phyloP scores from a whole-genome alignment of 139 green algal genomes.

The Volvox reticuliferus region DNA sequence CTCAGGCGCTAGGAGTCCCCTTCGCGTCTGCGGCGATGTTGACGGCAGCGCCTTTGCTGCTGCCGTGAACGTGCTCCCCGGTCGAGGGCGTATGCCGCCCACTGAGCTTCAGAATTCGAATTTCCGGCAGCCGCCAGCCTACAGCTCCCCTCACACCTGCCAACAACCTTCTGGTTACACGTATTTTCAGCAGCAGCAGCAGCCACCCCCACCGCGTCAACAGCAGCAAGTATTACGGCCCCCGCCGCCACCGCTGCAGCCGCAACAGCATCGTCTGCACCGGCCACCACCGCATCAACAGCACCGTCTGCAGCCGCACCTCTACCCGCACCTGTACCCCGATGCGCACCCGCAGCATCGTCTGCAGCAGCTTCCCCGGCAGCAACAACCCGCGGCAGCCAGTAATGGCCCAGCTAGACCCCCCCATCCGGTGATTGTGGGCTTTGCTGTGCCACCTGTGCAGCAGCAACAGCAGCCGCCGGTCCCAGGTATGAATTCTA shows the following conservation, averaged over 20 bases:
- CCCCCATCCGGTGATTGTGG: no score
- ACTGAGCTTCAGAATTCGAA: neutral
- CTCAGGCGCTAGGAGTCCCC: neutral
- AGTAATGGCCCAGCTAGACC: neutral
- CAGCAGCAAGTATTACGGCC: neutral
- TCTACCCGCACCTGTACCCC: no score
- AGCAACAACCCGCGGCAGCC: neutral
- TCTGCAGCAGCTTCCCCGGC: neutral
- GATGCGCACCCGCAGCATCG: neutral
- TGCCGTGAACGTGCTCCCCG: neutral
- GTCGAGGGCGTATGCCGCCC: no score
- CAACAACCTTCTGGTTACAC: no score
- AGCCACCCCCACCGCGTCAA: neutral
- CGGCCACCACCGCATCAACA: neutral
- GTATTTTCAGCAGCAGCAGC: neutral
- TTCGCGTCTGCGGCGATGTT: neutral
- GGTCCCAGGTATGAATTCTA: neutral
- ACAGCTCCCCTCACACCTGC: no score
- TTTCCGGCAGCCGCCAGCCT: no score
- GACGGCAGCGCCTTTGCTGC: no score
- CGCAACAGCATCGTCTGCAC: neutral
- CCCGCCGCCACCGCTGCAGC: neutral
- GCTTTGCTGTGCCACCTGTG: no score
- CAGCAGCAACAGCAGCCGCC: no score
- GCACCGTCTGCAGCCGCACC: neutral